Conservation (phyloP, 768 basidiomycete species). For the Mycena vulgaris region DNA sequence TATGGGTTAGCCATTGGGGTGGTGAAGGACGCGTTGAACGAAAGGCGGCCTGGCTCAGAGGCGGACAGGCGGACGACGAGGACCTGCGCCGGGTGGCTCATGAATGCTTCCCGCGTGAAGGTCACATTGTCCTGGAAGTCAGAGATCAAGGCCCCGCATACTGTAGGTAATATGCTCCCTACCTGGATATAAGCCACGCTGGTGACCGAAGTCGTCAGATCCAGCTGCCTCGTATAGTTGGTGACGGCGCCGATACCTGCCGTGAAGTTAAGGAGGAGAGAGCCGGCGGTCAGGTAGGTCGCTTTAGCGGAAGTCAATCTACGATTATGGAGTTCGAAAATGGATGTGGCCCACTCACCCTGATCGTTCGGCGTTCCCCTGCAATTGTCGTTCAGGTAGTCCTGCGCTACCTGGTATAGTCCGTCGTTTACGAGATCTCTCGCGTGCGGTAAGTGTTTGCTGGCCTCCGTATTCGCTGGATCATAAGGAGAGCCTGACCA, state of each 20-base stretch:
- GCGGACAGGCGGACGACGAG: slow-evolving; percentile 11
- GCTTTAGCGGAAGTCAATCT: background rate
- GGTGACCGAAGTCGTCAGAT: slow-evolving; percentile 26
- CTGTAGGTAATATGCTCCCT: background rate
- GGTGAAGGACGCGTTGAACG: slow-evolving; percentile 22
- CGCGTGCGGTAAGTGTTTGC: slow-evolving; percentile 12
- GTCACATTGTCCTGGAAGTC: slow-evolving; percentile 10
- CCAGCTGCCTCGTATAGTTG: slow-evolving; percentile 22
- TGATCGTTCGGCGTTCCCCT: slow-evolving; percentile 19
- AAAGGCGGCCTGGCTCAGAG: background rate
- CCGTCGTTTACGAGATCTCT: slow-evolving; percentile 24
- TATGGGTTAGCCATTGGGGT: slow-evolving; percentile 3
- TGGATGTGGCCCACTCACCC: background rate
- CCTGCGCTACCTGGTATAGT: slow-evolving; percentile 20
- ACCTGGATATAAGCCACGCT: slow-evolving; percentile 18
- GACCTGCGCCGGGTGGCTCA: slow-evolving; percentile 27
- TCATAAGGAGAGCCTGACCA: slow-evolving; percentile 30
- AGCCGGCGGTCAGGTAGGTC: slow-evolving; percentile 19
- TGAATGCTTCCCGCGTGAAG: slow-evolving; percentile 18
- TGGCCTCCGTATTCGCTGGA: slow-evolving; percentile 14
- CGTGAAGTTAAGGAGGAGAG: slow-evolving; percentile 24
- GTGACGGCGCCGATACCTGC: slow-evolving; percentile 5
- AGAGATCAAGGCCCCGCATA: background rate
- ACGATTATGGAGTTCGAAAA: background rate
- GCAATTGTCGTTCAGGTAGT: slow-evolving; percentile 24